Conservation (phyloP, 2,329 filamentous ascomycete genomes). For the Onygenales sp. region DNA sequence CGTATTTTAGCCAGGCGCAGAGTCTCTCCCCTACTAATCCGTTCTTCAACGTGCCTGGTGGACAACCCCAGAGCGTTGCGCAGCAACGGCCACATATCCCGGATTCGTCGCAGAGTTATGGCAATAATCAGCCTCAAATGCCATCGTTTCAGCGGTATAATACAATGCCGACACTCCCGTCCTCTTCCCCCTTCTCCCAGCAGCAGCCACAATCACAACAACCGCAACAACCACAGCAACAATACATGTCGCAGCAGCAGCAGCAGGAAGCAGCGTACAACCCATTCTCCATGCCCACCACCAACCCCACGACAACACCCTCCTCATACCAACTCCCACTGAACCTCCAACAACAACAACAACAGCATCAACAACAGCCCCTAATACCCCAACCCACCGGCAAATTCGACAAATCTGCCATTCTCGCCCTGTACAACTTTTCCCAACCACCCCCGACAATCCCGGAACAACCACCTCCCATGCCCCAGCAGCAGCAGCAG, state of each 20-base stretch:
- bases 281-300: constrained; percentile 23
- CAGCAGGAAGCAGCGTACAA: constrained; percentile 19
- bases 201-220: constrained; percentile 15
- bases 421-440: constrained; percentile 38
- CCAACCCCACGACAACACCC: constrained; percentile 3
- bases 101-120: constrained; percentile 4
- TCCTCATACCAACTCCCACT: constrained; percentile 4
- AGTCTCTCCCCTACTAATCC: constrained; percentile 22
- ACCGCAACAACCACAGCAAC: constrained; percentile 12
- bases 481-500: too few species aligned
- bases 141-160: constrained; percentile 25
- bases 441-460: constrained; percentile 28
- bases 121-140: constrained; percentile 3
- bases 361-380: constrained; percentile 9
- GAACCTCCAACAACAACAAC: constrained; percentile 8
- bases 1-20: constrained; percentile 17
- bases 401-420: constrained; percentile 37
- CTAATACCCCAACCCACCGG: constrained; percentile 32
- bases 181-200: constrained; percentile 23
- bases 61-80: constrained; percentile 14
- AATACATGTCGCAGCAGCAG: constrained; percentile 1
- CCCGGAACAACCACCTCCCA: constrained; percentile 21
- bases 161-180: constrained; percentile 26
- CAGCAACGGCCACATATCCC: constrained; percentile 16
- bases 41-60: constrained; percentile 23